phyloP scores from a whole-genome alignment of 2,329 filamentous ascomycete genomes.

The Celoporthe dispersa region DNA sequence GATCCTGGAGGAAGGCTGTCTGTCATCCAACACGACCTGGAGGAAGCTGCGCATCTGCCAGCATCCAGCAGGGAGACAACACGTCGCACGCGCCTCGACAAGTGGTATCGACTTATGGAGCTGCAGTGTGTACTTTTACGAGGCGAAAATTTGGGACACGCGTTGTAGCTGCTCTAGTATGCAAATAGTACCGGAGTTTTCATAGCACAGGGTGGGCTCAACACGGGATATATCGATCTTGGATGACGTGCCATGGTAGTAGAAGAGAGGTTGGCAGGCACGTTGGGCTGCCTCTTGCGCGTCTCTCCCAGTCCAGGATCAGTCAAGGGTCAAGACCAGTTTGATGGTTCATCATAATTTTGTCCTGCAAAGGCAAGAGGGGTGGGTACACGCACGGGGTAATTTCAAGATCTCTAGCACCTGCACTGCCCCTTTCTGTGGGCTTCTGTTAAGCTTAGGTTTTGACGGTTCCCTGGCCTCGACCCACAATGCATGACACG shows the following conservation, averaged over 20 bases:
- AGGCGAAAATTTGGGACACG: too few species aligned
- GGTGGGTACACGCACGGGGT: neutral
- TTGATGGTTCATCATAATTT: neutral
- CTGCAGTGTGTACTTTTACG: too few species aligned
- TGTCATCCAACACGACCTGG: neutral
- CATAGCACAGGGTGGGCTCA: neutral
- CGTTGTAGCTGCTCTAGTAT: neutral
- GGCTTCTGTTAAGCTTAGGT: slow-evolving; percentile 13
- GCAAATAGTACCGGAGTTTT: neutral
- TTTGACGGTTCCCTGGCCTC: neutral
- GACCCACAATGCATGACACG: neutral
- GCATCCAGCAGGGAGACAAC: neutral
- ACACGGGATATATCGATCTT: neutral
- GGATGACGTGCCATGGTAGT: neutral
- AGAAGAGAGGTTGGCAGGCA: neutral
- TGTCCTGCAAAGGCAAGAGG: neutral
- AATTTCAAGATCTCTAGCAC: slow-evolving; percentile 8
- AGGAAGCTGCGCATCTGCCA: neutral
- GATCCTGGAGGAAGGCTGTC: neutral
- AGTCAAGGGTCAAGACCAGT: too few species aligned
- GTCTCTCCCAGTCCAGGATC: neutral
- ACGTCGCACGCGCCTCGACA: neutral
- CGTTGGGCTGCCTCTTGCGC: neutral
- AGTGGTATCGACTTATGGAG: neutral
- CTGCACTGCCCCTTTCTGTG: neutral